Evolutionary conservation across 108 stramenopile genomes (phyloP).

Genomic region (Bacterosira constricta): DNA sequence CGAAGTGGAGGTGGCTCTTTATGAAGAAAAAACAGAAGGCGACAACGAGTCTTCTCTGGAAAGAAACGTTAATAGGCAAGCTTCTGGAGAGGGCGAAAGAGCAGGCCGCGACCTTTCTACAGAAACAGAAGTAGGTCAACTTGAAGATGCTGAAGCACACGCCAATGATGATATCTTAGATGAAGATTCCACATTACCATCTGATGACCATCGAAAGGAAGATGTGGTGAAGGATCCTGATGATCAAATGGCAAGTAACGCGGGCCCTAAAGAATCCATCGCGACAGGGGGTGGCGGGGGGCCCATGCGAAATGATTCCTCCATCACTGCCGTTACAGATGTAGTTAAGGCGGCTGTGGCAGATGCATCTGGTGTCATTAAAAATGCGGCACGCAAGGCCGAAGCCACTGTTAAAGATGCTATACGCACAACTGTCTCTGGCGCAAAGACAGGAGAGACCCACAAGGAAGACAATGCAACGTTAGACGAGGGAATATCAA

Average conservation of each 20-base stretch:
- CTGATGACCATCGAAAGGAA: neutral
- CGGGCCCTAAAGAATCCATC: neutral
- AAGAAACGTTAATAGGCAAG: neutral
- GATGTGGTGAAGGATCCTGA: neutral
- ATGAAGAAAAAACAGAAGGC: neutral
- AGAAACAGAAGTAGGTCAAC: neutral
- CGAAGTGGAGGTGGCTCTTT: neutral
- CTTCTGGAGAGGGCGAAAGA: neutral
- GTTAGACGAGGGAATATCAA: neutral
- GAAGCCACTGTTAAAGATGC: neutral
- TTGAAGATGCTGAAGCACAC: neutral
- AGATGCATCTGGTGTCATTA: conserved; percentile 33
- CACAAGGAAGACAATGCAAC: neutral
- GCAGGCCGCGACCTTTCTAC: neutral
- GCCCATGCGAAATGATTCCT: conserved; percentile 3
- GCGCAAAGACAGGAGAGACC: neutral
- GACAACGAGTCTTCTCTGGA: neutral
- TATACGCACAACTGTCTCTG: neutral
- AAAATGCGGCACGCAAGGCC: neutral
- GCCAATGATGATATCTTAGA: neutral
- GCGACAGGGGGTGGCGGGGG: neutral
- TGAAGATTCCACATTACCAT: neutral
- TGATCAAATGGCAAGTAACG: too few relatives aligned
- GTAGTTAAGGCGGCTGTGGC: conserved; percentile 25
- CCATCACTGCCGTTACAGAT: conserved; percentile 14